Evolutionary conservation across 345 rosid genomes (phyloP).

Genomic region (Brassica napus): DNA sequence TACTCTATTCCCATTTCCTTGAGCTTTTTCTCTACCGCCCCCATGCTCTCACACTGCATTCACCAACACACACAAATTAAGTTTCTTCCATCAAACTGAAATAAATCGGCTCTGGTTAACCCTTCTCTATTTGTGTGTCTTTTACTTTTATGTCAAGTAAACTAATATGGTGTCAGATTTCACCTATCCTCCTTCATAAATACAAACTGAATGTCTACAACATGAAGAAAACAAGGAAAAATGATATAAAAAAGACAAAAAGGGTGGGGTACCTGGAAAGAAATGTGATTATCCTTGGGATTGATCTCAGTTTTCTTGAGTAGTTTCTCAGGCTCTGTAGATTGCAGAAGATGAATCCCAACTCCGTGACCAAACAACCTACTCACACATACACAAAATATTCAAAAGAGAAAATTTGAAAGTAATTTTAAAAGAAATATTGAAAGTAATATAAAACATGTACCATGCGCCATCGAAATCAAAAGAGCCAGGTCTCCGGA

Average conservation of each 20-base stretch:
- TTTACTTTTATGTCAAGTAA: not conserved
- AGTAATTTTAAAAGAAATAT: not conserved
- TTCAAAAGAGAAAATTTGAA: not conserved
- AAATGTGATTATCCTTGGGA: constrained; percentile 87
- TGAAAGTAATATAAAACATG: not conserved
- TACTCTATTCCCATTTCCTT: constrained; percentile 61
- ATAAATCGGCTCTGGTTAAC: no score
- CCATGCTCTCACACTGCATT: constrained; percentile 83
- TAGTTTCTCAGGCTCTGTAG: constrained; percentile 63
- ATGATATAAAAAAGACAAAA: not conserved
- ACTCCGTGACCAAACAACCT: constrained; percentile 80
- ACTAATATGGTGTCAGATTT: not conserved
- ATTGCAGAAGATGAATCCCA: constrained; percentile 75
- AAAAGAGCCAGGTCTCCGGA: constrained; percentile 83
- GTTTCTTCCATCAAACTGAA: not conserved
- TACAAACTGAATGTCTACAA: not conserved
- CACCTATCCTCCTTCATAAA: not conserved
- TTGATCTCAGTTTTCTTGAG: constrained; percentile 64
- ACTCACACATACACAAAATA: not conserved
- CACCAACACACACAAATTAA: not conserved
- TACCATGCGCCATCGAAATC: constrained; percentile 89
- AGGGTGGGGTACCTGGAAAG: constrained; percentile 61
- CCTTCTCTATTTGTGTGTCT: no score
- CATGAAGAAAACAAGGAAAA: not conserved
- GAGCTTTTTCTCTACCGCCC: constrained; percentile 68